Conservation (phyloP, 441 rosid genomes). For the Arabidopsis lyrata region DNA sequence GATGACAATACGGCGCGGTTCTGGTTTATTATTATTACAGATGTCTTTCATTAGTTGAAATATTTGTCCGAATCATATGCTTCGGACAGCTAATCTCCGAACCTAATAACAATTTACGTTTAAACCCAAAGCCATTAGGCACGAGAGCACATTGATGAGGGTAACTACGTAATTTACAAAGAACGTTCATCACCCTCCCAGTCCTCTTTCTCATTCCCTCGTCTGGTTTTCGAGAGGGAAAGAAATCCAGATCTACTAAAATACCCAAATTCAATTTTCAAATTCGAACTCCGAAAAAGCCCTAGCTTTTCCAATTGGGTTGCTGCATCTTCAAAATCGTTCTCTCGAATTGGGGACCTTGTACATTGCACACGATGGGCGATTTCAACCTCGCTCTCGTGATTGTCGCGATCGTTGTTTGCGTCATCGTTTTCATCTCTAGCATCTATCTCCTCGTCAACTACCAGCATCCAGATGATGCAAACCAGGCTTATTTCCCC, state of each 20-base stretch:
- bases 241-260: conserved; percentile 51
- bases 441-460: conserved; percentile 96
- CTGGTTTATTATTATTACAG: conserved; percentile 5
- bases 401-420: conserved; percentile 90
- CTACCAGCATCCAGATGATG: conserved; percentile 98
- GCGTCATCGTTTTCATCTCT: conserved; percentile 83
- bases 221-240: conserved; percentile 39
- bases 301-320: conserved; percentile 31
- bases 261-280: conserved; percentile 33
- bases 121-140: conserved; percentile 28
- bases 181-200: conserved; percentile 45
- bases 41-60: not conserved
- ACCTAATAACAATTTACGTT: conserved; percentile 32
- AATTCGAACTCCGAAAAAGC: conserved; percentile 23
- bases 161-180: not conserved
- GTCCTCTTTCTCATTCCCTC: conserved; percentile 29
- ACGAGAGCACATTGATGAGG: no score
- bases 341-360: conserved; percentile 40
- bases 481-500: conserved; percentile 98
- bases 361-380: conserved; percentile 70
- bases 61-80: conserved; percentile 19
- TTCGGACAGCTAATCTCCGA: conserved; percentile 40
- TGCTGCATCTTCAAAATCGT: conserved; percentile 31
- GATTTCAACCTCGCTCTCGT: conserved; percentile 99
- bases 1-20: conserved; percentile 4